Evolutionary conservation across 441 rosid species (phyloP), one percentile per base, ranked within the genome.

Genomic region (Pelargonium myrrhifolium): DNA sequence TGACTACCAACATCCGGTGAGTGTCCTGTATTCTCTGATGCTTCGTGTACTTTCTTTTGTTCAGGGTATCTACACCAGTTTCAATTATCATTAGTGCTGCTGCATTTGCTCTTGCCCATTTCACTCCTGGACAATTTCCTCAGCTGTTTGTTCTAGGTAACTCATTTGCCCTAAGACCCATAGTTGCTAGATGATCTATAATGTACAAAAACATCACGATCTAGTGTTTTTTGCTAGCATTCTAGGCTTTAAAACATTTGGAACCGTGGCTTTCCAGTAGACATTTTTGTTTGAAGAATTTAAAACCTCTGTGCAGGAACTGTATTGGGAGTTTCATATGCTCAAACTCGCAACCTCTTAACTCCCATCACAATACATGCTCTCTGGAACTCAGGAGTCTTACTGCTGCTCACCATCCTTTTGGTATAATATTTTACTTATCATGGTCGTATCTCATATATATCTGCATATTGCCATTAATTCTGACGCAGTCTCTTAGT

Each of bases 51-150:
- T 62, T 4, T 47, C 70, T 67, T 26, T 67, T 53, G 60, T 11
- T 66, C 79, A 90, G 97, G 97, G 88, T 88, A 45, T 89, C 96
- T 10, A 90, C 94, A 4, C 96, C 95, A n/a, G 75, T 90, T 68
- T 76, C 97, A 4, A 80, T 89, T 31, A 72, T 83, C 10, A 82
- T 89, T 70, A 90, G 96, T 79, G 90, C 96, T 49, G 96, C 93
- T 68, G 95, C 84, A 60, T 93, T 90, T 81, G 95, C 97, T 1
- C 73, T 89, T 65, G 97, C 96, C 35, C 97, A 93, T 74, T 86
- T 93, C 68, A 86, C 96, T 67, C 97, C 87, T 1, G 89, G 95
- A 74, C 87, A 90, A 80, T 90, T 93, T 76, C 95, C 97, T 11
- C 95, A 88, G 81, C 79, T 90, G 49, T 90, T 88, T 79, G 77